Conservation (phyloP, 2,329 filamentous ascomycete genomes). For the Aspergillus novofumigatus region DNA sequence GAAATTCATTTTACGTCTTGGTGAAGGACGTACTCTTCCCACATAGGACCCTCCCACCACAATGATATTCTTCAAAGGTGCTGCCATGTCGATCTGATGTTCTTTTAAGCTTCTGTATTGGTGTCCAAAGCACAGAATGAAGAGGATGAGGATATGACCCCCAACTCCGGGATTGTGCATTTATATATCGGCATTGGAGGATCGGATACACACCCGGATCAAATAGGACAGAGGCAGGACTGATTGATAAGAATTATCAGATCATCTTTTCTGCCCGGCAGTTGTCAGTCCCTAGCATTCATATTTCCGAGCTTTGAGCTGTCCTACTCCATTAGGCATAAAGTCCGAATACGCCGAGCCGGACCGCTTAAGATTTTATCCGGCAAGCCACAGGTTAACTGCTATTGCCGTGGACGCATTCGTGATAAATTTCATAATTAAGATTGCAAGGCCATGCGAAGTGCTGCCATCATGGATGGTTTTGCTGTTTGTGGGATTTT, state of each 20-base stretch:
- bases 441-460: too few relatives aligned
- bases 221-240: background rate
- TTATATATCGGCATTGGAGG: background rate
- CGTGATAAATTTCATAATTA: too few relatives aligned
- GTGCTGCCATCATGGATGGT: too few relatives aligned
- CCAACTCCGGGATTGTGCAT: background rate
- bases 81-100: slow-evolving; percentile 18
- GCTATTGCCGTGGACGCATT: too few relatives aligned
- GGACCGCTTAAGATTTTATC: background rate
- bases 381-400: background rate
- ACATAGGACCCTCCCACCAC: slow-evolving; percentile 36
- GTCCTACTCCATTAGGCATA: background rate
- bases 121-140: background rate
- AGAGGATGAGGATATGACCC: background rate
- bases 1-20: background rate
- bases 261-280: background rate
- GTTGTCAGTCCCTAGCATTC: background rate
- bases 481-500: too few relatives aligned
- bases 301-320: background rate
- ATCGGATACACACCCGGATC: background rate
- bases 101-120: background rate
- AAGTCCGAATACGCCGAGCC: background rate
- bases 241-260: background rate
- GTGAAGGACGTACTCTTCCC: slow-evolving; percentile 23
- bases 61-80: slow-evolving; percentile 30